Evolutionary conservation across 768 basidiomycete genomes (phyloP), one percentile per base, ranked within the genome.

Genomic region (Suillus plorans): DNA sequence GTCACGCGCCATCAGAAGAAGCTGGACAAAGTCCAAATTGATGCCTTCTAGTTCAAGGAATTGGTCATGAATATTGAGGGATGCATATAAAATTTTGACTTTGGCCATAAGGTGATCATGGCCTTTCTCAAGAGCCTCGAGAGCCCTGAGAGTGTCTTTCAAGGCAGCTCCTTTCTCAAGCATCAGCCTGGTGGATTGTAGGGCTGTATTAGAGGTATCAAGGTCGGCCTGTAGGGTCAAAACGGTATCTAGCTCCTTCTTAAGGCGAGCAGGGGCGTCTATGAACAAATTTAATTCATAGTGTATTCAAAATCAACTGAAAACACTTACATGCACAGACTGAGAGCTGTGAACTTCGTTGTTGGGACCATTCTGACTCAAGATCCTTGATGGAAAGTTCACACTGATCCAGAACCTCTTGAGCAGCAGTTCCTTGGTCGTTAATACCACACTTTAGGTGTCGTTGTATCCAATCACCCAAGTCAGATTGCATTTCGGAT

Each of bases 31-130:
- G 5, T 76, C 69, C 4, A 74, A 55, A 16, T 72, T 64, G 8
- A 78, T 45, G 5, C 69, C 69, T n/a, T 67, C 34, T 4, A 82
- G 76, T 28, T 77, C 77, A 0, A 78, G 80, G 44, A 76, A 79
- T 9, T 39, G 28, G 4, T 74, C 66, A 3, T 69, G 70, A 9
- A 81, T 63, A 52, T 81, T 79, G 22, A 81, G 68, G 0, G 77
- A 76, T 0, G 69, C 47, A 66, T 79, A 81, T 0, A 81, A 65
- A 0, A 60, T 64, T 37, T 81, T 76, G 0, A 77, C 73, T 60
- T 74, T 60, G 2, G 67, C 60, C 13, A 69, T 67, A 8, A 78
- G 64, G 1, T 16, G 16, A 5, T 65, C 63, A 20, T 76, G 74
- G 6, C 66, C 69, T 3, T 39, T 45, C 20, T 71, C 64, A 6